phyloP scores from a whole-genome alignment of 805 yeast genomes.

The Starmerella floricola region DNA sequence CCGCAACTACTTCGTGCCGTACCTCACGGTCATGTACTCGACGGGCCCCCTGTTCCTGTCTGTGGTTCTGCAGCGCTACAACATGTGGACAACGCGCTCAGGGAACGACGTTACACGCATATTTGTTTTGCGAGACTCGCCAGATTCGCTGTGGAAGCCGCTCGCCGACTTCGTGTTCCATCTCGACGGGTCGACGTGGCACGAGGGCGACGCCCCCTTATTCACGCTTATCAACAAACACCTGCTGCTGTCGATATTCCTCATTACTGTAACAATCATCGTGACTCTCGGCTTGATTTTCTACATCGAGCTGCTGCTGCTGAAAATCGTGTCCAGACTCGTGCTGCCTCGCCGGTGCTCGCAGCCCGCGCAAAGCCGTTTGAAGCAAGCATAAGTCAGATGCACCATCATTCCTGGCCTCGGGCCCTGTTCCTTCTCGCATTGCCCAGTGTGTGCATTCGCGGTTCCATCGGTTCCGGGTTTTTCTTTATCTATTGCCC shows the following conservation, averaged over 20 bases:
- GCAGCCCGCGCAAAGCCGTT: too few relatives aligned
- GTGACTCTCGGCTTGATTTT: background rate
- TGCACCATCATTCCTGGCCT: too few relatives aligned
- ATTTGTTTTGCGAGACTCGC: background rate
- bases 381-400: too few relatives aligned
- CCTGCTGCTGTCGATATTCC: conserved; percentile 21
- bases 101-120: conserved; percentile 34
- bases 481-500: too few relatives aligned
- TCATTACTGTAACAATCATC: background rate
- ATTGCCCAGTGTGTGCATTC: too few relatives aligned
- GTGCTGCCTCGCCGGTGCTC: too few relatives aligned
- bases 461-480: too few relatives aligned
- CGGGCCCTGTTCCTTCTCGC: too few relatives aligned
- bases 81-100: conserved; percentile 33
- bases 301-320: conserved; percentile 2
- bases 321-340: background rate
- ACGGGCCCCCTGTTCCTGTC: conserved; percentile 86
- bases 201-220: conserved; percentile 71
- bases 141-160: conserved; percentile 12
- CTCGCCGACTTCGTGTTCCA: conserved; percentile 53
- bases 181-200: conserved; percentile 85
- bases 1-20: conserved; percentile 72
- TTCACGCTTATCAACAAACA: conserved; percentile 65
- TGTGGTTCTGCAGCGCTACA: conserved; percentile 77
- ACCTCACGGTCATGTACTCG: conserved; percentile 81